phyloP scores from a whole-genome alignment of 1,284 basidiomycete species.

The Marasmius tenuissimus region DNA sequence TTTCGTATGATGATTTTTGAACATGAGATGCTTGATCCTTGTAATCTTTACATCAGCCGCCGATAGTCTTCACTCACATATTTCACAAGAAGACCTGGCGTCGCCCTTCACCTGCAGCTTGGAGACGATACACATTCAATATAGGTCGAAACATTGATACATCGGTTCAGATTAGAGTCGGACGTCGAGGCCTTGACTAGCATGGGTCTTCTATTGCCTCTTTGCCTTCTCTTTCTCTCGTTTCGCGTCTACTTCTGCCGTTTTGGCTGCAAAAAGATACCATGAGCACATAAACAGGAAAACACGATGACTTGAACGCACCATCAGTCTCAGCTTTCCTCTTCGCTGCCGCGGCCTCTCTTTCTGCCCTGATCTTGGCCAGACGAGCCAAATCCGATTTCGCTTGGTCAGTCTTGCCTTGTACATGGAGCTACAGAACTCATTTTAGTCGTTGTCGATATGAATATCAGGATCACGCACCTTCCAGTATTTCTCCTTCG shows the following conservation, averaged over 20 bases:
- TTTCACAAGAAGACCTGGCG: too few species aligned
- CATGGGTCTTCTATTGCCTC: neutral
- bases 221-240: conserved; percentile 5
- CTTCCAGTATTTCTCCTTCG: conserved; percentile 85
- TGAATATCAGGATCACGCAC: conserved; percentile 31
- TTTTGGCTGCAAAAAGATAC: conserved; percentile 31
- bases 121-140: too few species aligned
- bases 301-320: conserved; percentile 26
- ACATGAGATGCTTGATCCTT: too few species aligned
- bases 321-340: conserved; percentile 85
- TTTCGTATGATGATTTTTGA: too few species aligned
- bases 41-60: too few species aligned
- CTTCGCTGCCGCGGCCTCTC: conserved; percentile 83
- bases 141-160: too few species aligned
- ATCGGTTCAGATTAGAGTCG: too few species aligned
- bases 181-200: too few species aligned
- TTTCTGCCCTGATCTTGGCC: conserved; percentile 82
- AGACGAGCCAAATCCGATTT: conserved; percentile 85
- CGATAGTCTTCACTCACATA: too few species aligned
- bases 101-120: too few species aligned
- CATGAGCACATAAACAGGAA: neutral
- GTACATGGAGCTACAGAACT: conserved; percentile 54
- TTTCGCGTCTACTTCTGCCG: conserved; percentile 41
- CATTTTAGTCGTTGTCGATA: neutral
- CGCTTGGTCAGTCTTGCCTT: conserved; percentile 88